Conservation (phyloP, 306 rosid species). For the Herpetospermum pedunculosum region DNA sequence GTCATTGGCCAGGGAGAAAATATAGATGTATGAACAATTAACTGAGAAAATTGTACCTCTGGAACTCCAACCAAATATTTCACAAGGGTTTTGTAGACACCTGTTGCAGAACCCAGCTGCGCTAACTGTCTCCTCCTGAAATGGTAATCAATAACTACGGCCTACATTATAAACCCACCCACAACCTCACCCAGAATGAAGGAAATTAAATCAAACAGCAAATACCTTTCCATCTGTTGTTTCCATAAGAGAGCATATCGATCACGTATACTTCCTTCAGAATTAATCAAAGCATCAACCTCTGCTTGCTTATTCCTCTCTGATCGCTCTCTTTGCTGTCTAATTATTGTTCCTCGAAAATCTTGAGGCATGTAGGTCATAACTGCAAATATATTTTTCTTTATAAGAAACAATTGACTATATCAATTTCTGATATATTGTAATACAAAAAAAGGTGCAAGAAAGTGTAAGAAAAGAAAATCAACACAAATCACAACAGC, state of each 20-base stretch:
- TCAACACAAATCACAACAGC: background rate
- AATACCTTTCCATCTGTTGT: conserved; percentile 95
- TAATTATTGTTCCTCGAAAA: conserved; percentile 85
- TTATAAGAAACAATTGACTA: background rate
- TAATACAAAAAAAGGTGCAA: background rate
- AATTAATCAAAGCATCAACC: conserved; percentile 65
- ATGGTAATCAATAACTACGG: conserved; percentile 12
- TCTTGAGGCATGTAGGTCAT: conserved; percentile 99
- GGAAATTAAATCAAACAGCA: background rate
- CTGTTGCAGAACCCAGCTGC: conserved; percentile 95
- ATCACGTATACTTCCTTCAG: conserved; percentile 72
- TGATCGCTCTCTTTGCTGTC: conserved; percentile 87
- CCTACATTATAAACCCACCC: conserved; percentile 12
- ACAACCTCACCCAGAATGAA: background rate
- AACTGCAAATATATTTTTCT: conserved; percentile 35
- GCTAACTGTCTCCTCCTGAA: conserved; percentile 83
- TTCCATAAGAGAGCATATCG: conserved; percentile 79
- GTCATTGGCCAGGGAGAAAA: background rate
- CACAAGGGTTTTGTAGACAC: conserved; percentile 95
- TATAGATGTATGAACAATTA: background rate
- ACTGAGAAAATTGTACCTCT: conserved; percentile 33
- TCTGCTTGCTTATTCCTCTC: conserved; percentile 95
- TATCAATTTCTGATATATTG: background rate
- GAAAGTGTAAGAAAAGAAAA: background rate
- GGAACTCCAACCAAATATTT: conserved; percentile 98